These are phyloP conservation scores for Fusarium floridanum DNA, from an alignment of 2,329 filamentous ascomycete genomes.

Conservation along the genomic window DNA sequence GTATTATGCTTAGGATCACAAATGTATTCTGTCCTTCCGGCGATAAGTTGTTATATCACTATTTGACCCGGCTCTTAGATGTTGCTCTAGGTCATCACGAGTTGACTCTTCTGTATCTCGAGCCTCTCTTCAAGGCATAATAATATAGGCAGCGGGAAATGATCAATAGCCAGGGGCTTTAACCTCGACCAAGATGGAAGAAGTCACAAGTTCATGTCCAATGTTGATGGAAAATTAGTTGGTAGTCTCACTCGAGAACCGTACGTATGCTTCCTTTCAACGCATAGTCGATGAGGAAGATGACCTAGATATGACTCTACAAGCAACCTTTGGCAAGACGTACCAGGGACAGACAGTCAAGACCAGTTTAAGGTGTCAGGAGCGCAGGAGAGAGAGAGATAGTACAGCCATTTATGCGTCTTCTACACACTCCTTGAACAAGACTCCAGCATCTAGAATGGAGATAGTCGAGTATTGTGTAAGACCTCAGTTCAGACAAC, in stretches of 20 bases:
- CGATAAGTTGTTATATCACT: background rate
- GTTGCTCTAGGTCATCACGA: background rate
- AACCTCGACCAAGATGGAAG: background rate
- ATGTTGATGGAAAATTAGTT: background rate
- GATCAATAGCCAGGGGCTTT: background rate
- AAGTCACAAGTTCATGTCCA: background rate
- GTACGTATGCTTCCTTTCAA: background rate
- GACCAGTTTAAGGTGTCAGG: background rate
- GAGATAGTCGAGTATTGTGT: background rate
- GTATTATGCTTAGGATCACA: conserved; percentile 21
- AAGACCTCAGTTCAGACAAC: background rate
- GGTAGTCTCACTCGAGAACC: background rate
- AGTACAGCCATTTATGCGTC: background rate
- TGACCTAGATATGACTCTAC: no score
- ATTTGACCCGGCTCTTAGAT: no score
- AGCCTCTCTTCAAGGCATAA: background rate
- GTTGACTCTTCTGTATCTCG: background rate
- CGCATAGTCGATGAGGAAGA: no score
- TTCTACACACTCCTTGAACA: background rate
- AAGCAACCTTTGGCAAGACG: background rate
- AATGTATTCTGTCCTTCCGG: conserved; percentile 8
- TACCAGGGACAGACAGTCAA: background rate
- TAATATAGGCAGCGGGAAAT: no score
- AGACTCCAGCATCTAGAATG: background rate
- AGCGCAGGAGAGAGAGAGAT: background rate